Conservation (phyloP, 2,329 filamentous ascomycete genomes). For the Metarhizium brunneum region DNA sequence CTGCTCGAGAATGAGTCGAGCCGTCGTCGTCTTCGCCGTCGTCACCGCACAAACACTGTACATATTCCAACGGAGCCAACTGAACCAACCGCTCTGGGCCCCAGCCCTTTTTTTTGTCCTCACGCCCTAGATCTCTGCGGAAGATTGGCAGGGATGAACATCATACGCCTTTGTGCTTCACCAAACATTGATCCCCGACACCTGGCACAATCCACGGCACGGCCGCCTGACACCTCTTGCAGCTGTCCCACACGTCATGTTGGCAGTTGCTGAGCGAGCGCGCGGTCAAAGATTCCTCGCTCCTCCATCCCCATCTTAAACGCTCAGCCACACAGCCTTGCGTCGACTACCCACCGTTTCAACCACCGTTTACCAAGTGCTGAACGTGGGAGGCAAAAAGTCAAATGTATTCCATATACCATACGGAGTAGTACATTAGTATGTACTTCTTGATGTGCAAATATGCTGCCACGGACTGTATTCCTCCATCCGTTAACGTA, state of each 20-base stretch:
- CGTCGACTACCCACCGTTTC: neutral
- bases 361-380: too few relatives aligned
- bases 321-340: neutral
- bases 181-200: neutral
- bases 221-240: neutral
- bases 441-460: too few relatives aligned
- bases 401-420: too few relatives aligned
- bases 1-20: neutral
- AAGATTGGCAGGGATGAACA: neutral
- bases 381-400: too few relatives aligned
- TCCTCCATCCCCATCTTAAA: neutral
- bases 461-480: too few relatives aligned
- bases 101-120: neutral
- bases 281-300: neutral
- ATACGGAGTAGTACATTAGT: too few relatives aligned
- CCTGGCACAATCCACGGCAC: neutral
- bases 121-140: neutral
- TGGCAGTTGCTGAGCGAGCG: neutral
- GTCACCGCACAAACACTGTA: neutral
- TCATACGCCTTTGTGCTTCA: neutral
- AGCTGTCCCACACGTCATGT: neutral
- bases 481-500: too few relatives aligned
- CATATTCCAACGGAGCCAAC: neutral
- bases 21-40: slow-evolving; percentile 2
- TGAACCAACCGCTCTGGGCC: neutral